These are phyloP conservation scores for Flaveria sonorensis DNA, from an alignment of 129 eudicot species.

Conservation along the genomic window DNA sequence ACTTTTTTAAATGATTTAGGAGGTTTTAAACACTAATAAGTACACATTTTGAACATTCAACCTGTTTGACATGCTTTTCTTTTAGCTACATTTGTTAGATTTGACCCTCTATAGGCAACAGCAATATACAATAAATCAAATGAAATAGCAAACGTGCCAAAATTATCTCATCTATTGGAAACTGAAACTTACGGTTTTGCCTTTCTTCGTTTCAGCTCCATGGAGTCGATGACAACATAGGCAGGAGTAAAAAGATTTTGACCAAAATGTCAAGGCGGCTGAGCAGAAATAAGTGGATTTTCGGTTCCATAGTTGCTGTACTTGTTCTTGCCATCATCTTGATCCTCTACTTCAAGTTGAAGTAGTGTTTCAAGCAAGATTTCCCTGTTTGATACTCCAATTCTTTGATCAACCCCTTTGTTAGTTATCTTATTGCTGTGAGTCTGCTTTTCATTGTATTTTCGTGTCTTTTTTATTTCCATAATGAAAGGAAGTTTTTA, in stretches of 20 bases:
- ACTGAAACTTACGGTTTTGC: slow-evolving; percentile 4
- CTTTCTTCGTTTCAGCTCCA: slow-evolving; percentile 46
- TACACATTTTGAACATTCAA: too few species aligned
- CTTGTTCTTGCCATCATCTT: slow-evolving; percentile 53
- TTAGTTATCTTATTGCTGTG: slow-evolving; percentile 13
- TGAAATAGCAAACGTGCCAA: background rate
- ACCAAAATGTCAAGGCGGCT: slow-evolving; percentile 58
- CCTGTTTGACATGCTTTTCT: background rate
- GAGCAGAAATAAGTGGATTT: slow-evolving; percentile 62
- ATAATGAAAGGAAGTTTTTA: background rate
- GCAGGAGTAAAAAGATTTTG: slow-evolving; percentile 58
- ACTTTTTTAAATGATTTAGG: too few species aligned
- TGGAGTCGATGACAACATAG: slow-evolving; percentile 57
- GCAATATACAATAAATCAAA: background rate
- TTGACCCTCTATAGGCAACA: background rate
- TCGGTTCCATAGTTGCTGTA: slow-evolving; percentile 48
- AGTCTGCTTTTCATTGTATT: slow-evolving; percentile 24
- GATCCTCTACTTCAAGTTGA: slow-evolving; percentile 60
- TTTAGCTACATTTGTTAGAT: background rate
- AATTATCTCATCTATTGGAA: background rate
- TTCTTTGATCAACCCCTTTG: slow-evolving; percentile 1
- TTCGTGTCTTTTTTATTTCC: background rate
- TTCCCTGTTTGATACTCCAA: background rate
- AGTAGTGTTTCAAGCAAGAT: slow-evolving; percentile 19
- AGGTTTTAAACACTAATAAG: too few species aligned